Conservation (phyloP, 805 yeast genomes). For the Schizosaccharomyces octosporus region DNA sequence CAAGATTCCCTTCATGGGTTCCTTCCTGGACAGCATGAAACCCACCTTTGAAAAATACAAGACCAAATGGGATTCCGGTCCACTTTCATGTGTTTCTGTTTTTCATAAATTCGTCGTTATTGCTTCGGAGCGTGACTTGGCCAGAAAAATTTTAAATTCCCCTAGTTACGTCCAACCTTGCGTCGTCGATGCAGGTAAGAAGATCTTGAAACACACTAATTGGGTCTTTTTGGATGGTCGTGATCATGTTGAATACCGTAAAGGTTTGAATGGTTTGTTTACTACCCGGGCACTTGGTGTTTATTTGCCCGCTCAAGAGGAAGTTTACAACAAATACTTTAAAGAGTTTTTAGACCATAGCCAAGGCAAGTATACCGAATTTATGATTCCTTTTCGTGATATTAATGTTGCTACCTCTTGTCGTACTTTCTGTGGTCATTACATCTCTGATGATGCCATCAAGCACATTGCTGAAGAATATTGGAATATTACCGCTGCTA, state of each 20-base stretch:
- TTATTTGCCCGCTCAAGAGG: slow-evolving; percentile 68
- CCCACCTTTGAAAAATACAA: slow-evolving; percentile 86
- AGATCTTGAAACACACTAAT: slow-evolving; percentile 79
- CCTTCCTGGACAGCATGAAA: slow-evolving; percentile 77
- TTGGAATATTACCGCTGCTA: slow-evolving; percentile 77
- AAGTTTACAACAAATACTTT: slow-evolving; percentile 60
- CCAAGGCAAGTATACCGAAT: slow-evolving; percentile 38
- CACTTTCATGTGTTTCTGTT: slow-evolving; percentile 83
- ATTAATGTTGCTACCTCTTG: slow-evolving; percentile 82
- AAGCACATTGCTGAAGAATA: slow-evolving; percentile 76
- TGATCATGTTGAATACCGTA: slow-evolving; percentile 81
- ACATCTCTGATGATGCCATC: slow-evolving; percentile 79
- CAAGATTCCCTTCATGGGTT: slow-evolving; percentile 84
- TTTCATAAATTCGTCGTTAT: slow-evolving; percentile 94
- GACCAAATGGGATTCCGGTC: slow-evolving; percentile 88
- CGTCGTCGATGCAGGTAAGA: slow-evolving; percentile 89
- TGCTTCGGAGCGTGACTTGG: slow-evolving; percentile 67
- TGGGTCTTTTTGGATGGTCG: slow-evolving; percentile 97
- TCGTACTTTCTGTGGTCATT: slow-evolving; percentile 86
- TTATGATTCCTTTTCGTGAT: slow-evolving; percentile 87
- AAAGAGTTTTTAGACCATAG: slow-evolving; percentile 35
- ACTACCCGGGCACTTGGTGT: slow-evolving; percentile 58
- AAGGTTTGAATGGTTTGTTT: slow-evolving; percentile 70
- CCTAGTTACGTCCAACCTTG: slow-evolving; percentile 87
- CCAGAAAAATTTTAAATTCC: slow-evolving; percentile 64